Base-by-base conservation (phyloP, 1,284 basidiomycete genomes). In the Leccinum subfulvum region DNA sequence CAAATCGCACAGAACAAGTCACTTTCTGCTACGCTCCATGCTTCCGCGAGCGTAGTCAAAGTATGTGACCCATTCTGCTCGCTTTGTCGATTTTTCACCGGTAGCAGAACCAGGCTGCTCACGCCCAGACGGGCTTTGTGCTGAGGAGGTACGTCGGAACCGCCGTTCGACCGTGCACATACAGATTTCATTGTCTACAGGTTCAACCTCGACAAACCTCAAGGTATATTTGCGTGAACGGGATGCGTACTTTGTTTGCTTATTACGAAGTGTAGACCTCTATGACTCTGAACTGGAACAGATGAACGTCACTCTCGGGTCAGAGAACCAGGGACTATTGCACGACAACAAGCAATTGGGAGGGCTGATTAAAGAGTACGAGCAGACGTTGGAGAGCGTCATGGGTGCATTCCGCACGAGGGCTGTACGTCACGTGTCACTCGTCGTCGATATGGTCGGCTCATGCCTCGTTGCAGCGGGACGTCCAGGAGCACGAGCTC, bases 281-380 rank as follows among this genome's bases (percentile, higher is more conserved):
- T 99, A 97, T 72, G 90, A 95, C 65, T 84, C 87, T n/a, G 95
- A 97, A 74, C 81, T 99, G 16, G 96, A 98, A 73, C 86, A 87
- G 37, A 94, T 98, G 85, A 97, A 96, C 68, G 81, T 83, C 0
- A 82, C 88, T 56, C 89, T 99, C 67, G 82, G 86, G 13, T 78
- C 85, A 52, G 97, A 99, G 77, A 99, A 99, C 74, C 90, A 93
- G 71, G 79, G 81, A 3, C 81, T 99, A 33, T 86, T 93, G 69
- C 88, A 97, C 70, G 97, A 99, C 78, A 98, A 98, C 81, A 96
- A 97, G 76, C 95, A 98, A 71, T 83, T 98, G 39, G 94, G 90
- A 65, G 81, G 84, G 6, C 80, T 99, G 56, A 88, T 99, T 66
- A 95, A 95, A 69, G 97, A 99, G 75, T 98, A 97, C 73, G 97